Evolutionary conservation across 345 rosid genomes (phyloP).

Genomic region (Leavenworthia alabamica): DNA sequence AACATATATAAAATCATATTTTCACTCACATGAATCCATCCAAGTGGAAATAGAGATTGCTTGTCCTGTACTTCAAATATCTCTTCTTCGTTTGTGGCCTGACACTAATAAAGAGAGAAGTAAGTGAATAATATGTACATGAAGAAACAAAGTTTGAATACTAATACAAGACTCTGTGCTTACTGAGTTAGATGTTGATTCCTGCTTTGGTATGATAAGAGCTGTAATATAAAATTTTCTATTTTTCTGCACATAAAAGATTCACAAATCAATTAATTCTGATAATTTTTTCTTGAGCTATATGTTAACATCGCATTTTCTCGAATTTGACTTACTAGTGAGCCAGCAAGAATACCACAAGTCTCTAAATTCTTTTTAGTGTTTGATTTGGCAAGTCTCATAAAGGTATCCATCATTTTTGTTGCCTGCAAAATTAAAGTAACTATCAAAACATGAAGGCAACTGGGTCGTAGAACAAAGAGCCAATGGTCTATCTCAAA

Average conservation of each 20-base stretch:
- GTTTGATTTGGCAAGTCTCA: conserved; percentile 89
- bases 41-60: conserved; percentile 85
- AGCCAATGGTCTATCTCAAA: neutral
- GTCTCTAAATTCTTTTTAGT: conserved; percentile 87
- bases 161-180: conserved; percentile 18
- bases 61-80: conserved; percentile 97
- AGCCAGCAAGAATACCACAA: conserved; percentile 95
- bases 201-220: conserved; percentile 95
- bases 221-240: conserved; percentile 80
- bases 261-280: conserved; percentile 22
- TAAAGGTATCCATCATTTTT: conserved; percentile 80
- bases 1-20: neutral
- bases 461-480: neutral
- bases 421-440: conserved; percentile 62
- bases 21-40: conserved; percentile 98
- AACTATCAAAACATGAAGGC: conserved; percentile 6
- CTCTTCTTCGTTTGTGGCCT: conserved; percentile 94
- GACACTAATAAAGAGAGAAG: conserved; percentile 54
- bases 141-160: neutral
- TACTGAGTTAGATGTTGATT: conserved; percentile 90
- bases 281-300: neutral
- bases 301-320: neutral
- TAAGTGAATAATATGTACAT: conserved; percentile 3
- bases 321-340: conserved; percentile 57
- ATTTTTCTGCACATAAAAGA: conserved; percentile 57